Conservation (phyloP, 176 grass and related monocot genomes). For the Canna indica region DNA sequence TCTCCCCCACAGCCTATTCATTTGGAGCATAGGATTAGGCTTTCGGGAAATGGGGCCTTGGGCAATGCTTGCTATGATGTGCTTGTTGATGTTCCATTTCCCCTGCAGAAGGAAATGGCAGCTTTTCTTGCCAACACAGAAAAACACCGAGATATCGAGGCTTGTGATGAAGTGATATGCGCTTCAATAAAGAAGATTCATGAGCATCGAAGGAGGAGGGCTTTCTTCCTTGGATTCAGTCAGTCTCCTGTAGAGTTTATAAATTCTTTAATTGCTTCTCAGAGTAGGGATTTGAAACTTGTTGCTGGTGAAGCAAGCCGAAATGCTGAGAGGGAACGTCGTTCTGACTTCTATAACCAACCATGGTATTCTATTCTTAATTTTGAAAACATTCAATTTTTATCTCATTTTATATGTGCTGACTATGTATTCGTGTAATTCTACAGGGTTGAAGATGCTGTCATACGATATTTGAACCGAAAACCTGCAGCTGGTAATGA, state of each 20-base stretch:
- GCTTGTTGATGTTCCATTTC: conserved; percentile 82
- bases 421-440: not conserved
- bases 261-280: conserved; percentile 78
- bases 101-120: conserved; percentile 82
- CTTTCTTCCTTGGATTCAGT: conserved; percentile 97
- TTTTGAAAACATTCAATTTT: not conserved
- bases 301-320: conserved; percentile 68
- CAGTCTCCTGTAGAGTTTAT: conserved; percentile 94
- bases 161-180: conserved; percentile 85
- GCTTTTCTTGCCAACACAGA: conserved; percentile 77
- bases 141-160: conserved; percentile 90
- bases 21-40: conserved; percentile 78
- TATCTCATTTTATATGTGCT: not conserved
- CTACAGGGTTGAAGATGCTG: conserved; percentile 20
- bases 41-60: conserved; percentile 51
- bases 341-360: conserved; percentile 84
- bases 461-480: conserved; percentile 12
- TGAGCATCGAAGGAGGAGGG: conserved; percentile 84
- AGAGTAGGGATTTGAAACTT: conserved; percentile 97
- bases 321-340: conserved; percentile 75
- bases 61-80: conserved; percentile 86
- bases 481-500: conserved; percentile 13
- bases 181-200: conserved; percentile 98
- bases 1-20: conserved; percentile 54
- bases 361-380: conserved; percentile 48